Conservation (phyloP, 345 rosid genomes). For the Aquilaria yunnanensis region DNA sequence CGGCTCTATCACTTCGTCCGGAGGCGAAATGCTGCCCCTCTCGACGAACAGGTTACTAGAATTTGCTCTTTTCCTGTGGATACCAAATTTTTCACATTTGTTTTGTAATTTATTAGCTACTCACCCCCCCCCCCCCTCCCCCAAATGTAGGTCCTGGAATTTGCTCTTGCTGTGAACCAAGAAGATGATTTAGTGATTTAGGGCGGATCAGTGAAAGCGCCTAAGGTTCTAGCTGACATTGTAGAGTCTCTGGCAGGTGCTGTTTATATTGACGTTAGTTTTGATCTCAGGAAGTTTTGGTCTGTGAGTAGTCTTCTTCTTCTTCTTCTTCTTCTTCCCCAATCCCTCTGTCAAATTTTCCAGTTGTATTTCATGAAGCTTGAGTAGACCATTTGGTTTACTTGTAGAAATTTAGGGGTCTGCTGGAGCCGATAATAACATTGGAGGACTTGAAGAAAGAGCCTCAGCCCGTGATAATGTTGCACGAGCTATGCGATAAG, state of each 20-base stretch:
- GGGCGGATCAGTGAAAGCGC: constrained; percentile 75
- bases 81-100: background rate
- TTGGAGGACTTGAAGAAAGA: constrained; percentile 42
- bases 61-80: background rate
- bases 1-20: constrained; percentile 33
- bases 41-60: constrained; percentile 43
- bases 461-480: constrained; percentile 66
- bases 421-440: constrained; percentile 67
- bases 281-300: constrained; percentile 62
- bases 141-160: constrained; percentile 46
- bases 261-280: constrained; percentile 46
- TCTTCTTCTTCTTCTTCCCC: background rate
- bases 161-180: constrained; percentile 38
- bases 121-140: no score
- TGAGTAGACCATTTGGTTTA: background rate
- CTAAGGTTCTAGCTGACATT: constrained; percentile 74
- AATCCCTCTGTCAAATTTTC: background rate
- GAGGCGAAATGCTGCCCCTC: constrained; percentile 32
- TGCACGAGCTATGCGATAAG: constrained; percentile 59
- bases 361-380: background rate
- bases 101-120: background rate
- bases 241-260: constrained; percentile 80
- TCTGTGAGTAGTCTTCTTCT: constrained; percentile 33
- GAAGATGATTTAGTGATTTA: constrained; percentile 40
- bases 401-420: constrained; percentile 52